These are phyloP conservation scores for Vigna radiata DNA, from an alignment of 306 rosid species.

Conservation along the genomic window DNA sequence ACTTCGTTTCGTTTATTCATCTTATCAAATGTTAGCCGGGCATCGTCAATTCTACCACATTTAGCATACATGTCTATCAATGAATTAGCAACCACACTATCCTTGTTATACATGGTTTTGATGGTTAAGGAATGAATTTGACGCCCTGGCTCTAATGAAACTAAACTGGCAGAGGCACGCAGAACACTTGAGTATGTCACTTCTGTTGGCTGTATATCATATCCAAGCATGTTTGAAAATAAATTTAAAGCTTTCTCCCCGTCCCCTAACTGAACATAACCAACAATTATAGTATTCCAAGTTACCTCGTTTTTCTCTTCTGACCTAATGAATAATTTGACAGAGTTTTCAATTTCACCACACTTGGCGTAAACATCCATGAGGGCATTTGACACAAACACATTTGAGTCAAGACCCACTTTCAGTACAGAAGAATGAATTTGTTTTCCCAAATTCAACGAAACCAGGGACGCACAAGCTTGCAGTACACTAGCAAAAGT, in stretches of 20 bases:
- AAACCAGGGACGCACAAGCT: conserved; percentile 45
- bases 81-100: conserved; percentile 48
- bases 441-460: conserved; percentile 41
- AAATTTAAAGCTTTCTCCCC: conserved; percentile 48
- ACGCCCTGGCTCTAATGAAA: conserved; percentile 45
- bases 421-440: conserved; percentile 40
- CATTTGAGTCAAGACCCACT: conserved; percentile 46
- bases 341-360: conserved; percentile 44
- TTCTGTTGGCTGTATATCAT: conserved; percentile 44
- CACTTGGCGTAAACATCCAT: conserved; percentile 53
- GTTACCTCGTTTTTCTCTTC: conserved; percentile 41
- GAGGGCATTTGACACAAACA: conserved; percentile 52
- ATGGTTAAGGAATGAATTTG: conserved; percentile 45
- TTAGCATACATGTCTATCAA: conserved; percentile 52
- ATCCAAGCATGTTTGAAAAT: conserved; percentile 39
- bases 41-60: conserved; percentile 46
- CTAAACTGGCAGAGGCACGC: conserved; percentile 45
- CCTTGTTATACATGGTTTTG: conserved; percentile 46
- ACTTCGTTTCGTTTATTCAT: conserved; percentile 45
- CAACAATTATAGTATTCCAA: conserved; percentile 50
- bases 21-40: conserved; percentile 44
- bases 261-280: conserved; percentile 50
- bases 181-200: conserved; percentile 52
- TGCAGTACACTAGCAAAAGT: conserved; percentile 50
- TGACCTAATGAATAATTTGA: conserved; percentile 34